A percentile compares a stretch with the other conserved stretches of the same genome.
Conservation (phyloP, 257 asterid genomes). For the Solanum infundibuliforme region DNA sequence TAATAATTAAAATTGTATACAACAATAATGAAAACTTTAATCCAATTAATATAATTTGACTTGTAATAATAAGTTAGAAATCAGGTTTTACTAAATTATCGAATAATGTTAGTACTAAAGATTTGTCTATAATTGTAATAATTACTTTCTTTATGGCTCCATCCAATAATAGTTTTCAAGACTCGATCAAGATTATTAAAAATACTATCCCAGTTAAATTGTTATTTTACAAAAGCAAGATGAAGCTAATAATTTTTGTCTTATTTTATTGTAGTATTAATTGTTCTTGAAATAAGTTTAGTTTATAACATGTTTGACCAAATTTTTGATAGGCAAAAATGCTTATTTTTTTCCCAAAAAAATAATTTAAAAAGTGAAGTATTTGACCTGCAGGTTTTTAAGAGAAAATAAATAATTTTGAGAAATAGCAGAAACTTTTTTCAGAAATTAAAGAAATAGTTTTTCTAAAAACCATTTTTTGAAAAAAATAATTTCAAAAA, state of each 20-base stretch:
- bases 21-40: background rate
- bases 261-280: background rate
- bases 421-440: background rate
- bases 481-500: background rate
- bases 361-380: too few relatives aligned
- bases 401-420: background rate
- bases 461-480: background rate
- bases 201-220: background rate
- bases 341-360: background rate
- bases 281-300: background rate
- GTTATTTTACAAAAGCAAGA: background rate
- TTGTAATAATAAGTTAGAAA: background rate
- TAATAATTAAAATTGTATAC: background rate
- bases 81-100: background rate
- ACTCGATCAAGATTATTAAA: background rate
- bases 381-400: background rate
- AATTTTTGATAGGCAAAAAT: background rate
- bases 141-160: background rate
- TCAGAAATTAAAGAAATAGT: background rate
- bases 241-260: background rate
- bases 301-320: background rate
- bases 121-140: background rate
- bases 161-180: background rate
- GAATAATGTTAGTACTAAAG: background rate
- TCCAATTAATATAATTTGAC: background rate